Conservation (phyloP, 2,329 filamentous ascomycete species). For the Alternaria arbusti region DNA sequence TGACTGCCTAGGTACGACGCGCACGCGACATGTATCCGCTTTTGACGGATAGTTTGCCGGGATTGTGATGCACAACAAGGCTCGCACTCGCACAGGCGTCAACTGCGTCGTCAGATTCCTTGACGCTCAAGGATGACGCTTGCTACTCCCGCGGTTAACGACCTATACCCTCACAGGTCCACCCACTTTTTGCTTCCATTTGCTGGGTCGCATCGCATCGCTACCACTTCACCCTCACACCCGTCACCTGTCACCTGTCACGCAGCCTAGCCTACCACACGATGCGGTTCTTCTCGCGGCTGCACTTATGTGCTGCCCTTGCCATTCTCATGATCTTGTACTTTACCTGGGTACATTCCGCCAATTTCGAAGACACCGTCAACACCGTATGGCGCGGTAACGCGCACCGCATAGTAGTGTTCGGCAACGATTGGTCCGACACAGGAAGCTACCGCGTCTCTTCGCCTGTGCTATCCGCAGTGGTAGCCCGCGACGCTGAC, state of each 20-base stretch:
- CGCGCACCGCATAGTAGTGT: conserved; percentile 45
- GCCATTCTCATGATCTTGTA: conserved; percentile 38
- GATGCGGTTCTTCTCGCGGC: conserved; percentile 43
- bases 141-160: conserved; percentile 1
- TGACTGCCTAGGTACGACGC: neutral
- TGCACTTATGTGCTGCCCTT: conserved; percentile 35
- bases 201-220: neutral
- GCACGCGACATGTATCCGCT: conserved; percentile 25
- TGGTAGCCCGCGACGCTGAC: conserved; percentile 33
- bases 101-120: conserved; percentile 26
- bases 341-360: conserved; percentile 38
- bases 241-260: neutral
- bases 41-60: conserved; percentile 8
- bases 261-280: neutral
- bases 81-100: conserved; percentile 14
- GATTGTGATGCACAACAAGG: neutral
- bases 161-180: conserved; percentile 12
- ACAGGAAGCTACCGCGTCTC: conserved; percentile 44
- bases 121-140: conserved; percentile 10
- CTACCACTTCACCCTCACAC: neutral
- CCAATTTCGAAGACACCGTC: conserved; percentile 34
- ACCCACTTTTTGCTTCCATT: conserved; percentile 15
- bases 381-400: conserved; percentile 37
- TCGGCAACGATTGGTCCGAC: conserved; percentile 50
- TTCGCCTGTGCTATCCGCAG: conserved; percentile 31